Base-by-base conservation (phyloP, 2,329 filamentous ascomycete genomes). In the Ascochyta lentis region DNA sequence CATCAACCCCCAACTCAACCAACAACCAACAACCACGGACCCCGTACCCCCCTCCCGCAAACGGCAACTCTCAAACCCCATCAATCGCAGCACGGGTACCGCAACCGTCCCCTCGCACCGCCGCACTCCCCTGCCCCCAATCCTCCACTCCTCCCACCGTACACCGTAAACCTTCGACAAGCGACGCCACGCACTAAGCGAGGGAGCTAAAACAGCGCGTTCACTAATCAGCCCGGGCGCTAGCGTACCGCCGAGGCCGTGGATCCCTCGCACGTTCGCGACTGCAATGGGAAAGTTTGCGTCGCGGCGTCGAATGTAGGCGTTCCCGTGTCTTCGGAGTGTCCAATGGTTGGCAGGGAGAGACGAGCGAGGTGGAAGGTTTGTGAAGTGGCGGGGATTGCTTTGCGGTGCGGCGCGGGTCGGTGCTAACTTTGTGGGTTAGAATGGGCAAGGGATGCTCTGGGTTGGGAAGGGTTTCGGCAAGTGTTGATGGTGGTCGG, bases 271-370 rank as follows among this genome's bases (percentile, higher is more conserved):
- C 2, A 19, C 19, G 19, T 19, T 19, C 3, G 19, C 2, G 19
- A n/a, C 13, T n/a, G 13, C 22, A 39, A 34, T 9, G 19, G 44
- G 24, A 15, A 48, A 27, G 2, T 38, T 13, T 8, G 10, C 0
- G 0, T 3, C 3, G 3, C 16, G 9, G 27, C 29, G 51, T 54
- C 16, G 26, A 38, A 54, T 39, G 19, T 33, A 54, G 51, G 44
- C 51, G 42, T 34, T 54, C 51, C 51, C 51, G 51, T 39, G 42
- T 53, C 49, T 41, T 40, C 41, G 40, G 33, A 4, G 26, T 23
- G 44, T 26, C 49, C 49, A 43, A 42, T 42, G 40, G 4, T n/a
- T 27, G 27, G 27, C 24, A 7, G 5, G 6, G 9, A 6, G 29
- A 12, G 29, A 33, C 29, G 24, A 26, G 24, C 16, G 19, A 19